Conservation (phyloP, 164 flowering plant genomes). For the Platanus orientalis region DNA sequence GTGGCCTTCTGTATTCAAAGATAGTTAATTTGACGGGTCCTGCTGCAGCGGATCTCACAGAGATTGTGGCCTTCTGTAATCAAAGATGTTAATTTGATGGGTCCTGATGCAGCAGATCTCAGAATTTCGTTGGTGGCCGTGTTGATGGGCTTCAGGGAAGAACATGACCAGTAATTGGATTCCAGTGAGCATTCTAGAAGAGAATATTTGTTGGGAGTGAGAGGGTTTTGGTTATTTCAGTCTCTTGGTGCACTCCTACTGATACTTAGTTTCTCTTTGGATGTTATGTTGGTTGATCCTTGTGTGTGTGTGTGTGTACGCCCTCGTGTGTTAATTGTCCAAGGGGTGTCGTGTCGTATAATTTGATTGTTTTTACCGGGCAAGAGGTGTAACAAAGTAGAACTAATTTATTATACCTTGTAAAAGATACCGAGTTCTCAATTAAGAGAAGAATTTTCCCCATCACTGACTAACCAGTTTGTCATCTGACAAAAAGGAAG, state of each 20-base stretch:
- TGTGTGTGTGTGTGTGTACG: not conserved
- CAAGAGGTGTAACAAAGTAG: not conserved
- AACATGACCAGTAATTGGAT: not conserved
- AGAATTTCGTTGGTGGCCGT: not conserved
- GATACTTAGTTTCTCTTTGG: not conserved
- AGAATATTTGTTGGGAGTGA: not conserved
- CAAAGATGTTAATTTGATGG: too few species aligned
- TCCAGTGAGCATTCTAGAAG: not conserved
- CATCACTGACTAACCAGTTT: too few species aligned
- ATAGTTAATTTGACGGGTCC: too few species aligned
- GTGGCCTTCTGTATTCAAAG: too few species aligned
- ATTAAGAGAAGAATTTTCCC: not conserved
- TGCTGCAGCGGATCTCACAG: not conserved
- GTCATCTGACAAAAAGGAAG: too few species aligned
- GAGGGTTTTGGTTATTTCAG: not conserved
- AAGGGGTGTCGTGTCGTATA: not conserved
- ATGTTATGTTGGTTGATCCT: not conserved
- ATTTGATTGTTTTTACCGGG: not conserved
- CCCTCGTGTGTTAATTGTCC: not conserved
- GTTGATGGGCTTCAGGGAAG: not conserved
- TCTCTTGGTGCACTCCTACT: not conserved
- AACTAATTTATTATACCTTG: not conserved
- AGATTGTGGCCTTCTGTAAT: not conserved
- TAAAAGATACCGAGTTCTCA: not conserved
- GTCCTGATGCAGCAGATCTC: not conserved